phyloP scores from a whole-genome alignment of 1,139 yeast species.

The Nakaseomyces sp. region DNA sequence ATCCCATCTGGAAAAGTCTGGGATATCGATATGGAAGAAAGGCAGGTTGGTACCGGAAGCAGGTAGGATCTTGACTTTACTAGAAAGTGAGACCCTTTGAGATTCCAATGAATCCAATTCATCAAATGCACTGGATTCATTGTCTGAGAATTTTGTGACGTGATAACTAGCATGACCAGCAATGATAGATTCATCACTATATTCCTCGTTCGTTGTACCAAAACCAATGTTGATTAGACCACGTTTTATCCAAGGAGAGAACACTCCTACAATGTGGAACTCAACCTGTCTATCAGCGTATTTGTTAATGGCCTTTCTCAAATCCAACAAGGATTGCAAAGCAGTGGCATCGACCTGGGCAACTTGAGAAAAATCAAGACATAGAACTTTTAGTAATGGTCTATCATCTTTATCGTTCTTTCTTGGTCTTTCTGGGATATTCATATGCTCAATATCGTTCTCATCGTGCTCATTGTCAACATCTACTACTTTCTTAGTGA shows the following conservation, averaged over 20 bases:
- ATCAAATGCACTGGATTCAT: background rate
- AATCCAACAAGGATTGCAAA: constrained; percentile 67
- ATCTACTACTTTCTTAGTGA: constrained; percentile 25
- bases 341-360: constrained; percentile 73
- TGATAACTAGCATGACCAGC: constrained; percentile 30
- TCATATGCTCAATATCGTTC: constrained; percentile 8
- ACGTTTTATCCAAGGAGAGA: constrained; percentile 80
- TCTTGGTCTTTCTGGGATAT: constrained; percentile 3
- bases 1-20: constrained; percentile 45
- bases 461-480: constrained; percentile 14
- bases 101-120: constrained; percentile 19
- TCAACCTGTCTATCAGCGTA: constrained; percentile 82
- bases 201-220: constrained; percentile 47
- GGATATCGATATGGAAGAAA: constrained; percentile 80
- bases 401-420: constrained; percentile 38
- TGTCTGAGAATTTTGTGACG: constrained; percentile 20
- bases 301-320: constrained; percentile 59
- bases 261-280: constrained; percentile 78
- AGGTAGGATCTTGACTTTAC: constrained; percentile 37
- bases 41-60: constrained; percentile 70
- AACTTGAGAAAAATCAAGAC: constrained; percentile 73
- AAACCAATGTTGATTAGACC: constrained; percentile 71
- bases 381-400: constrained; percentile 62
- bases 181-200: constrained; percentile 26
- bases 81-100: constrained; percentile 14